Evolutionary conservation across 208 protist species (phyloP), one percentile per base, ranked within the genome.

Genomic region (Angomonas ambiguus): DNA sequence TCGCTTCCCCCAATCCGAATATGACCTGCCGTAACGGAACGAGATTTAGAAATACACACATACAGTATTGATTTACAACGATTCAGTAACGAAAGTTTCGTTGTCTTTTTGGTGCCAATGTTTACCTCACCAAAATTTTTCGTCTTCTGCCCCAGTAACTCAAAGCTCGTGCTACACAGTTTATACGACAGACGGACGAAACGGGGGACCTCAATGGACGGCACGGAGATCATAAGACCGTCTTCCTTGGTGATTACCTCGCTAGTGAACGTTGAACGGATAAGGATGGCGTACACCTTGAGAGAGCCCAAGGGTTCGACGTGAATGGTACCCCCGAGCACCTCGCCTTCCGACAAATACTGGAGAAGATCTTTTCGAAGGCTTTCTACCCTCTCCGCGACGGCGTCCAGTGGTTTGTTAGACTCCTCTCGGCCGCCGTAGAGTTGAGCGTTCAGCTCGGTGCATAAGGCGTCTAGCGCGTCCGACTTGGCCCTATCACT

Each of bases 71-170:
- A 90, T 51, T 86, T 87, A 72, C 89, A 93, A 11, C 79, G 76
- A 71, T 95, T 95, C 0, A 87, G 74, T 51, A 95, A 77, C 0
- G 80, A 67, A 8, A 95, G 27, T 68, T 87, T 92, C n/a, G 89
- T 95, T 6, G 76, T 81, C 72, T 83, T 95, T 38, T 82, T 80
- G 24, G 81, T 79, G 4, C 89, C 89, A 64, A 95, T 92, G 67
- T 93, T 95, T 2, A 93, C 82, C 62, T 95, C 89, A 20, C 89
- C 86, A 67, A 93, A 95, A 38, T 95, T 88, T 67, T 92, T 95
- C 30, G 86, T 92, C 56, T 83, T 88, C 65, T 95, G 89, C 13
- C 89, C 89, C 41, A 69, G 70, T 1, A 95, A 41, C 33, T 90
- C 82, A 64, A 95, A 95, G 4, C 62, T 76, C 0, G 79, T 85